Evolutionary conservation across 306 rosid genomes (phyloP).

Genomic region (Glycine tomentella): DNA sequence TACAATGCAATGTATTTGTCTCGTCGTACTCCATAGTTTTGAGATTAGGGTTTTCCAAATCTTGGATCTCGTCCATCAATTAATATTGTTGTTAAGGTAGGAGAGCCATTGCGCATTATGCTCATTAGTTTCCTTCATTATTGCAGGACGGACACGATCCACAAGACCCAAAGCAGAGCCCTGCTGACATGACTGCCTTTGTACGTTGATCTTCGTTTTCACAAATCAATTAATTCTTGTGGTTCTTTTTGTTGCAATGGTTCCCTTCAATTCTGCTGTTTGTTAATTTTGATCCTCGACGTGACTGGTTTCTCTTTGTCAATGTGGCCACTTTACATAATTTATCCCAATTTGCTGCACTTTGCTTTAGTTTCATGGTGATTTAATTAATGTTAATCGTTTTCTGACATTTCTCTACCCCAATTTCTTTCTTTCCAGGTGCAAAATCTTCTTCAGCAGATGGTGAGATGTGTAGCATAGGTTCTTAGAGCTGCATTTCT

Average conservation of each 20-base stretch:
- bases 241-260: neutral
- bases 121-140: slow-evolving; percentile 19
- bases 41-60: slow-evolving; percentile 54
- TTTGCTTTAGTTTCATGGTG: slow-evolving; percentile 20
- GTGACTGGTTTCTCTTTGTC: neutral
- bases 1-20: neutral
- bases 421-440: slow-evolving; percentile 60
- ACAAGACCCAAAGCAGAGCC: slow-evolving; percentile 84
- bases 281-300: slow-evolving; percentile 4
- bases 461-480: slow-evolving; percentile 70
- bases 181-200: slow-evolving; percentile 96
- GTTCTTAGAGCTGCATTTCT: slow-evolving; percentile 38
- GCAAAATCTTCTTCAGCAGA: slow-evolving; percentile 97
- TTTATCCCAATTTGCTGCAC: neutral
- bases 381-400: slow-evolving; percentile 15
- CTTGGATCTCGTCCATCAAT: neutral
- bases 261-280: neutral
- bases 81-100: neutral
- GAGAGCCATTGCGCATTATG: neutral
- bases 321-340: neutral
- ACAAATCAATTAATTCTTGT: neutral
- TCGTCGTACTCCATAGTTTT: neutral
- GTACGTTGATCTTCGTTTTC: slow-evolving; percentile 60
- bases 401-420: slow-evolving; percentile 35
- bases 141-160: slow-evolving; percentile 84